These are phyloP conservation scores for Flaveria bidentis DNA, from an alignment of 129 eudicot genomes.

Conservation along the genomic window DNA sequence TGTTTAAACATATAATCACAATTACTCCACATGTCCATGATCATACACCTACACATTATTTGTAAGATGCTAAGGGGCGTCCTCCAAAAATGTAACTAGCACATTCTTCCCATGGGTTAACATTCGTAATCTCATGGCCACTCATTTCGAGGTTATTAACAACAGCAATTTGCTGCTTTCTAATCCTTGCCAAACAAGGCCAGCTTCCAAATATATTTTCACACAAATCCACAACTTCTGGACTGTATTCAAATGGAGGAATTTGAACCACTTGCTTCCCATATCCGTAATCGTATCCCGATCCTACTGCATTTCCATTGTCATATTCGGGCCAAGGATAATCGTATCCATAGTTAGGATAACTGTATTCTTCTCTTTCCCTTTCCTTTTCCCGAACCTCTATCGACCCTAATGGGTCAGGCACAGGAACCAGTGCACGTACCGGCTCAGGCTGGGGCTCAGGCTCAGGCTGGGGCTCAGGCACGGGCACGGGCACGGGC, in stretches of 20 bases:
- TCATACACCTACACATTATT: neutral
- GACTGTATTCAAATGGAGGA: constrained; percentile 52
- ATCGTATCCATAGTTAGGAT: constrained; percentile 35
- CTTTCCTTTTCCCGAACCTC: constrained; percentile 1
- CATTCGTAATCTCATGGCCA: constrained; percentile 10
- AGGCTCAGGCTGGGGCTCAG: neutral
- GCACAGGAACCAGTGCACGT: constrained; percentile 4
- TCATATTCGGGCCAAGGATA: constrained; percentile 47
- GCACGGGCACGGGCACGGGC: neutral
- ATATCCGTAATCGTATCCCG: constrained; percentile 39
- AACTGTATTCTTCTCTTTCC: constrained; percentile 22
- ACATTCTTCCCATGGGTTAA: constrained; percentile 51
- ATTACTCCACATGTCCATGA: too few species aligned
- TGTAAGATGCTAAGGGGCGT: constrained; percentile 31
- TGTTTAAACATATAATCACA: too few species aligned
- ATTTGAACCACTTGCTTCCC: constrained; percentile 43
- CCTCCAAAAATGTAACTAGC: constrained; percentile 74
- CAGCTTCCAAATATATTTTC: constrained; percentile 75
- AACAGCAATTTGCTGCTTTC: constrained; percentile 27
- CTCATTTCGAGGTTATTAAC: neutral
- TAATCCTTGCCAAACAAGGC: constrained; percentile 71
- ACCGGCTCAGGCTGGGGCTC: neutral
- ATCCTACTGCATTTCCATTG: constrained; percentile 34
- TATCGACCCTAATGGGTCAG: constrained; percentile 18
- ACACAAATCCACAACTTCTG: constrained; percentile 70